Evolutionary conservation across 176 grass and related monocot genomes (phyloP).

Genomic region (Aegilops tauschii): DNA sequence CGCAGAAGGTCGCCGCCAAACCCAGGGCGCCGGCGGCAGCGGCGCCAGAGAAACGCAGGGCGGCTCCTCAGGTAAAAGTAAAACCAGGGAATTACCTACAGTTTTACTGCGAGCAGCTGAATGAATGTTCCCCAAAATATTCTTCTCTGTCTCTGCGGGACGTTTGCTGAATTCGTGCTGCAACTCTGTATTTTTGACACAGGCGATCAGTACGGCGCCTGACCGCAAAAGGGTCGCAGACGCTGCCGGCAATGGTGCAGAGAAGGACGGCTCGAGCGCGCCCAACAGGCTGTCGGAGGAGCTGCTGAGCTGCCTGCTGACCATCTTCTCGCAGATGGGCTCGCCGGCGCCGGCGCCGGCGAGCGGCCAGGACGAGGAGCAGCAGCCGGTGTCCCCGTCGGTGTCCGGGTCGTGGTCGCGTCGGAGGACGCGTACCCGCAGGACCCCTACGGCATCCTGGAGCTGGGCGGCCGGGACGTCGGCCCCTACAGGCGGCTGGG

Average conservation of each 20-base stretch:
- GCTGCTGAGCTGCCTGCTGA: slow-evolving; percentile 68
- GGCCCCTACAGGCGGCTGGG: slow-evolving; percentile 72
- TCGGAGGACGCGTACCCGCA: slow-evolving; percentile 51
- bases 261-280: slow-evolving; percentile 42
- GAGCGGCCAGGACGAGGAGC: slow-evolving; percentile 43
- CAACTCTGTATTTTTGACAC: background rate
- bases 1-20: slow-evolving; percentile 43
- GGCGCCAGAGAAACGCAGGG: slow-evolving; percentile 43
- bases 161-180: slow-evolving; percentile 6
- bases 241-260: slow-evolving; percentile 30
- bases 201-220: slow-evolving; percentile 35
- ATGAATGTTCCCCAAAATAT: background rate
- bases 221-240: slow-evolving; percentile 43
- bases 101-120: background rate
- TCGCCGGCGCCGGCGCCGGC: background rate
- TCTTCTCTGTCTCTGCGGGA: background rate
- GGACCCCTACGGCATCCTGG: slow-evolving; percentile 80
- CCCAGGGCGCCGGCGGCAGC: slow-evolving; percentile 2
- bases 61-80: slow-evolving; percentile 51
- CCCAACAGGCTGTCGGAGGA: slow-evolving; percentile 91
- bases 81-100: background rate
- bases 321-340: slow-evolving; percentile 71
- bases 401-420: slow-evolving; percentile 60
- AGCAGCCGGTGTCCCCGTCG: slow-evolving; percentile 49
- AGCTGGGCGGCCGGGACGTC: slow-evolving; percentile 69